phyloP scores from a whole-genome alignment of 73 alveolate genomes.

The Tetrahymena elliotti region DNA sequence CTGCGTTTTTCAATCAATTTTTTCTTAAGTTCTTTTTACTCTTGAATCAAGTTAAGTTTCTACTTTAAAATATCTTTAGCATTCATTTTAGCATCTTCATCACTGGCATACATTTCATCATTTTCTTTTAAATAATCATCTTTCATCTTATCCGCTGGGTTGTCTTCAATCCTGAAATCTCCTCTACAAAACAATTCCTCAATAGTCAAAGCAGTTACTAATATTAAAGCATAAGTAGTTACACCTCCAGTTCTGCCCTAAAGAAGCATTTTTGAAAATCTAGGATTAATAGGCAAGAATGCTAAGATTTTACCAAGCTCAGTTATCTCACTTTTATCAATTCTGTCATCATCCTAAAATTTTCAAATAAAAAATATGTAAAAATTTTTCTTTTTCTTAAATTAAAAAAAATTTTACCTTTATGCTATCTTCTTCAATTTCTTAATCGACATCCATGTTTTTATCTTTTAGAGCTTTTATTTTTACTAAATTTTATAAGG shows the following conservation, averaged over 20 bases:
- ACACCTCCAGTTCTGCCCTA: constrained; percentile 41
- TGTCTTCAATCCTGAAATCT: not conserved
- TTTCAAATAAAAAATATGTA: constrained; percentile 11
- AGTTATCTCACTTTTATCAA: constrained; percentile 78
- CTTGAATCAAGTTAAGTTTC: not conserved
- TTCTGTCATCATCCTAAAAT: constrained; percentile 11
- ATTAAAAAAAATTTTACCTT: not conserved
- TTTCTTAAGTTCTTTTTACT: not conserved
- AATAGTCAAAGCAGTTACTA: constrained; percentile 25
- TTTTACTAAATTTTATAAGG: constrained; percentile 62
- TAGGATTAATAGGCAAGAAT: constrained; percentile 87
- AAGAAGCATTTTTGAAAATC: constrained; percentile 81
- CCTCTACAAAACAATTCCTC: constrained; percentile 26
- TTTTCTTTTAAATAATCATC: constrained; percentile 4
- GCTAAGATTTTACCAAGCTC: constrained; percentile 82
- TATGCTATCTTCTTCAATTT: constrained; percentile 34
- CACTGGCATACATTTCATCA: not conserved
- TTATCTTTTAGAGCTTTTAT: constrained; percentile 70
- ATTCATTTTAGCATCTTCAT: not conserved
- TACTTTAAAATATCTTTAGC: constrained; percentile 6
- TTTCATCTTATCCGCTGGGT: not conserved
- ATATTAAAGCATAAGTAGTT: constrained; percentile 2
- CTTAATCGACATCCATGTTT: constrained; percentile 27
- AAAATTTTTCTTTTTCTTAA: not conserved
- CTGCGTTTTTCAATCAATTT: not conserved